These are phyloP conservation scores for Fragaria ananassa DNA, from an alignment of 306 rosid species.

Conservation along the genomic window DNA sequence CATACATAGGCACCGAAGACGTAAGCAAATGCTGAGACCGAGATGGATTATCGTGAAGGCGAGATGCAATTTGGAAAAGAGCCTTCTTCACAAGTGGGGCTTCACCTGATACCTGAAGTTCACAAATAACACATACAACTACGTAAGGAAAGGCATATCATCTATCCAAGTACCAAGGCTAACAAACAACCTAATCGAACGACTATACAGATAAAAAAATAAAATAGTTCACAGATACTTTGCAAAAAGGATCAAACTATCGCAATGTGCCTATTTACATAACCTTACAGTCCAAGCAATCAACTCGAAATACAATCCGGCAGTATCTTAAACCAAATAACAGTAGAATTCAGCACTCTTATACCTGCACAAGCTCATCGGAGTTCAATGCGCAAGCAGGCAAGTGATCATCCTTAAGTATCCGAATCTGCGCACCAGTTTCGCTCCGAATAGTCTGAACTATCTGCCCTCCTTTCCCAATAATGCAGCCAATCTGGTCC, in stretches of 20 bases:
- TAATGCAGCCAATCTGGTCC: constrained; percentile 92
- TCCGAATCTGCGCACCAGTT: constrained; percentile 91
- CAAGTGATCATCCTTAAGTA: constrained; percentile 85
- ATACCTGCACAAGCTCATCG: constrained; percentile 95
- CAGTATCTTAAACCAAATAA: background rate
- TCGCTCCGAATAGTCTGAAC: constrained; percentile 81
- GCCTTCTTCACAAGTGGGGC: constrained; percentile 77
- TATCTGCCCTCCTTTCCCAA: constrained; percentile 94
- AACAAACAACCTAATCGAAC: background rate
- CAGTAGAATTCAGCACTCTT: background rate
- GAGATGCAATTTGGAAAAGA: constrained; percentile 69
- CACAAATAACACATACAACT: constrained; percentile 25
- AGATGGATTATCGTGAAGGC: constrained; percentile 91
- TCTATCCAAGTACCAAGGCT: background rate
- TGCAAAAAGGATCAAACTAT: background rate
- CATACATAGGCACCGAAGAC: constrained; percentile 53
- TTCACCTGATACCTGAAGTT: constrained; percentile 78
- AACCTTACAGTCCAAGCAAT: background rate
- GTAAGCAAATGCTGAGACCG: constrained; percentile 86
- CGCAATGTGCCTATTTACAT: background rate
- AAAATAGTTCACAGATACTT: too few relatives aligned
- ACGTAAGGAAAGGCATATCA: background rate
- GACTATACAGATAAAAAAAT: background rate
- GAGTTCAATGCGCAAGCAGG: constrained; percentile 80
- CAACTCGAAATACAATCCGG: background rate